Base-by-base conservation (phyloP, 108 stramenopile genomes). In the Cyclostephanos tholiformis region DNA sequence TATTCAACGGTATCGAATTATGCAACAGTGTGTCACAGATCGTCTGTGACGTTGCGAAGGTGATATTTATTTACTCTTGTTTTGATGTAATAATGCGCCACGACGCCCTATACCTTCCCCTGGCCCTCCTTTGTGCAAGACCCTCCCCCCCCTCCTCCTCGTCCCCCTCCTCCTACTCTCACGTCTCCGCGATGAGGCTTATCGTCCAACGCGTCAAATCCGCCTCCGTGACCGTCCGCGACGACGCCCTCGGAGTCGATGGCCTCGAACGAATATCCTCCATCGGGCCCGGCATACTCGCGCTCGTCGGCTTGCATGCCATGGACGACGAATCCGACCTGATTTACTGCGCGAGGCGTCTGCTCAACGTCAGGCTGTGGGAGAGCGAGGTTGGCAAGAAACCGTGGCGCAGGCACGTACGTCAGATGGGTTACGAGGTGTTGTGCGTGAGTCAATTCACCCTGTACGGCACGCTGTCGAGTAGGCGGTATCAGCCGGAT, bases 401-500 rank as follows among this genome's bases (percentile, higher is more conserved):
- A 26, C 63, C 48, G 25, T 96, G 95, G 95, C 63, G 91, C 63
- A 88, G 90, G 65, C 85, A 89, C 25, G 89, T 92, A 5, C 92
- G 91, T 56, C 89, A 91, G 69, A 74, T 81, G 65, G 75, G 60
- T 0, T 83, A 80, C 22, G 89, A 93, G 41, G 50, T 93, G 16
- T 60, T 96, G 17, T 91, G 89, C 69, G 95, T 96, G 20, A 83
- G 81, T 53, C 95, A 96, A 84, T 96, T 96, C 52, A 92, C 91
- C 13, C 68, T 96, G 55, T 96, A 93, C 77, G 95, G 91, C 6
- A 93, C 83, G 16, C 52, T 96, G 11, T 77, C 76, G 2, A 94
- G 92, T 55, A 96, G 92, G 80, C 72, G n/a, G n/a, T n/a, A 92
- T 79, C 90, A 91, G 61, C 95, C 95, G 43, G 92, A 96, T 68